Evolutionary conservation across 1,139 yeast species (phyloP).

Genomic region (Sugiyamaella novakii): DNA sequence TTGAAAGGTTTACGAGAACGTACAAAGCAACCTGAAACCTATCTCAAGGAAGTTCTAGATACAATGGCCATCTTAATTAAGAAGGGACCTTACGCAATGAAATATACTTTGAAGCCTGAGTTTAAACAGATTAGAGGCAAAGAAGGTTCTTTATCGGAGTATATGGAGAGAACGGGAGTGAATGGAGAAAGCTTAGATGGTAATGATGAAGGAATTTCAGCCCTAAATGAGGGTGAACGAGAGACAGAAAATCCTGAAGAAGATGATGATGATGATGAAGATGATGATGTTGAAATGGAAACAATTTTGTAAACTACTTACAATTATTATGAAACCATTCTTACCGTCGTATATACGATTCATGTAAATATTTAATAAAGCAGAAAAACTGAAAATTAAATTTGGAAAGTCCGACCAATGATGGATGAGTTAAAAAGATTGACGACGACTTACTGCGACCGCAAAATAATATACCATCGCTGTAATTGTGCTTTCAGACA

Average conservation of each 20-base stretch:
- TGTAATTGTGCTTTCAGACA: too few species aligned
- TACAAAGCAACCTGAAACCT: constrained; percentile 94
- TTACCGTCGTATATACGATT: too few species aligned
- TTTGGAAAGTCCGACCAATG: too few species aligned
- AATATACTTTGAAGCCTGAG: constrained; percentile 87
- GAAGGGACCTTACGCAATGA: constrained; percentile 94
- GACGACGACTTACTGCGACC: too few species aligned
- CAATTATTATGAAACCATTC: too few species aligned
- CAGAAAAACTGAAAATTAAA: too few species aligned
- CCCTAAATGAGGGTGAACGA: constrained; percentile 24
- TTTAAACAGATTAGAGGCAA: constrained; percentile 58
- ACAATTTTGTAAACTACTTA: constrained; percentile 27
- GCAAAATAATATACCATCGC: too few species aligned
- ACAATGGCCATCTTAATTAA: constrained; percentile 86
- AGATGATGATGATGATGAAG: constrained; percentile 39
- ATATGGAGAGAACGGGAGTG: constrained; percentile 28
- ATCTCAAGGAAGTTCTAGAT: constrained; percentile 86
- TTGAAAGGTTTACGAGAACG: constrained; percentile 91
- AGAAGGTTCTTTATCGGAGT: constrained; percentile 40
- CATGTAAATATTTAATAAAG: too few species aligned
- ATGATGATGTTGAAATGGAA: constrained; percentile 40
- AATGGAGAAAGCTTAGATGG: neutral
- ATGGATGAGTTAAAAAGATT: too few species aligned
- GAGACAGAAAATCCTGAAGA: constrained; percentile 29
- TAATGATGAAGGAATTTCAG: neutral